Percentiles rank a stretch among this genome's conserved stretches.
Evolutionary conservation across 2,329 filamentous ascomycete species (phyloP).

Genomic region (Lomentospora prolificans): DNA sequence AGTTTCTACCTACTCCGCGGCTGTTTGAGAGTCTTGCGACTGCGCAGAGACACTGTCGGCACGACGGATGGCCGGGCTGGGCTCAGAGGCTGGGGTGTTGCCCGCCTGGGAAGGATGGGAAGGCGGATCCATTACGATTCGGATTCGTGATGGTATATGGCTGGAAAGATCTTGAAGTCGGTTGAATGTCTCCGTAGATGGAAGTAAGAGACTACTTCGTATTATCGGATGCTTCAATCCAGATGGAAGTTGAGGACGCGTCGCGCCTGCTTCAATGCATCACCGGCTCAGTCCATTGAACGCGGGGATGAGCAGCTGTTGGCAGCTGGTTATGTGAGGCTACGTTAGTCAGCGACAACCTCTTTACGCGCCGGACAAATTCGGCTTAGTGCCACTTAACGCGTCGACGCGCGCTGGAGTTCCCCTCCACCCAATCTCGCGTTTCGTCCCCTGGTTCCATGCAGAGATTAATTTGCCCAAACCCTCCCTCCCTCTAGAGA

Average conservation of each 20-base stretch:
- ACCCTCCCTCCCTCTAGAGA: conserved; percentile 4
- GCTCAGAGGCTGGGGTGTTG: conserved; percentile 5
- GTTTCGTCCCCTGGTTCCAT: conserved; percentile 8
- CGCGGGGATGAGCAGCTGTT: too few relatives aligned
- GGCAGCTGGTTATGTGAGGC: neutral
- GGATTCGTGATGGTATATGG: conserved; percentile 2
- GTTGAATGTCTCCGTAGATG: too few relatives aligned
- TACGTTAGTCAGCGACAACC: neutral
- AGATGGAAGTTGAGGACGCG: conserved; percentile 2
- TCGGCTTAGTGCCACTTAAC: conserved; percentile 33
- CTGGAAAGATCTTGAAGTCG: too few relatives aligned
- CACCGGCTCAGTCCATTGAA: too few relatives aligned
- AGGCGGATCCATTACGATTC: conserved; percentile 6
- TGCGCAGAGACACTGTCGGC: conserved; percentile 50
- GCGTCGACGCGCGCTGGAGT: conserved; percentile 19
- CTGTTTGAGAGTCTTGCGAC: conserved; percentile 59
- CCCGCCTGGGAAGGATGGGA: neutral
- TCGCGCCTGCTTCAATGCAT: neutral
- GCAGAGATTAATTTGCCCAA: conserved; percentile 5
- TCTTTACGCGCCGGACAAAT: conserved; percentile 16
- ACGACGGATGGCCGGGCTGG: conserved; percentile 23
- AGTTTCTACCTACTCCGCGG: conserved; percentile 49
- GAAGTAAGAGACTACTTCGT: too few relatives aligned
- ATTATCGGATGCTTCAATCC: neutral
- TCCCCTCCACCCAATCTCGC: conserved; percentile 11